Evolutionary conservation across 768 basidiomycete genomes (phyloP), one percentile per base, ranked within the genome.

Genomic region (Serendipita sp.): DNA sequence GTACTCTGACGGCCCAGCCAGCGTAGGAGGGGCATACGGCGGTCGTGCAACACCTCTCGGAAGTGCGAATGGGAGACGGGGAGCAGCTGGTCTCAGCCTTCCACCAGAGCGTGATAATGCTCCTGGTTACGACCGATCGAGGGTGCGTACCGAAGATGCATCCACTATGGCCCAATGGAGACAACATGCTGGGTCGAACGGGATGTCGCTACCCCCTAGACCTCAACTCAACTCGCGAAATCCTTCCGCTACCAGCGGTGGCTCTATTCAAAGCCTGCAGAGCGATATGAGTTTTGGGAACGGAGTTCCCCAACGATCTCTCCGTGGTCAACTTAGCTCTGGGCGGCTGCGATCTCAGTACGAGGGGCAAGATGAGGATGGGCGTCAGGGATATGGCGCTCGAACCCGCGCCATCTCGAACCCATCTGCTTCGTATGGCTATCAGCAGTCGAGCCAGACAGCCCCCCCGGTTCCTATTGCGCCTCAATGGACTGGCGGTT

Each of bases 41-140:
- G 88, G 89, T 13, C 82, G 89, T 1, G 87, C 85, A 18, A 92
- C 90, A 0, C 89, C 89, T 0, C 69, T 86, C 64, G 81, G 82
- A 8, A 75, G 8, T 8, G 56, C 30, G n/a, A 60, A 76, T 13
- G 81, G 88, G 45, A 74, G 88, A 63, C 75, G 78, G 54, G 81
- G 78, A 65, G 41, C 41, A 7, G 79, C 68, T 62, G 71, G 81
- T n/a, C 76, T 82, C 66, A 80, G 78, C 68, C 78, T 85, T 76
- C 83, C 82, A 10, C 73, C 79, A 4, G 83, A 85, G 63, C 82
- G 80, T 38, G 82, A 85, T 65, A 69, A 79, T 0, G 72, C 75
- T 45, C 70, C 74, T 16, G 76, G 66, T 11, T 78, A 81, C 56
- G 81, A 82, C 11, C 78, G 85, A 28, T 80, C 84, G 13, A 77